phyloP scores from a whole-genome alignment of 352 stramenopile genomes.

The Pythium aphanidermatum region DNA sequence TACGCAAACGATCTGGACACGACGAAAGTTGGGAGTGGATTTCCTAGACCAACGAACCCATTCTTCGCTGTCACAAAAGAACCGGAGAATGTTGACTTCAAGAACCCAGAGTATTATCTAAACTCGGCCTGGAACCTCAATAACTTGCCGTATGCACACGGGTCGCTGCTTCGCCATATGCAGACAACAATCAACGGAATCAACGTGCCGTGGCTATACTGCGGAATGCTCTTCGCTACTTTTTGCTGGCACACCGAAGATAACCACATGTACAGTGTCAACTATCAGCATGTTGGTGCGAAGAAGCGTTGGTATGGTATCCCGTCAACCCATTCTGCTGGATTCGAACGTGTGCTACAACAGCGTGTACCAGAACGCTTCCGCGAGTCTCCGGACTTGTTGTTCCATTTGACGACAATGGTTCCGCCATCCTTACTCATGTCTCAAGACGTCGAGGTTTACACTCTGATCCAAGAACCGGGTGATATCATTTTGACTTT shows the following conservation, averaged over 20 bases:
- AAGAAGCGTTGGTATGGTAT: constrained; percentile 97
- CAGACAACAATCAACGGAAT: constrained; percentile 95
- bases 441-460: constrained; percentile 45
- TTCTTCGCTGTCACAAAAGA: constrained; percentile 18
- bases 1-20: constrained; percentile 91
- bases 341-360: constrained; percentile 49
- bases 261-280: constrained; percentile 99
- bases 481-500: constrained; percentile 98
- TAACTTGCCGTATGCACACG: constrained; percentile 92
- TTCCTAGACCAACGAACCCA: constrained; percentile 34
- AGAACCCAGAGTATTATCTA: constrained; percentile 62
- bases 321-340: constrained; percentile 38
- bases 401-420: constrained; percentile 76
- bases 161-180: constrained; percentile 92
- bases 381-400: constrained; percentile 47
- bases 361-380: constrained; percentile 57
- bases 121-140: constrained; percentile 96
- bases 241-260: constrained; percentile 99
- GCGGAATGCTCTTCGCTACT: constrained; percentile 96
- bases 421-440: constrained; percentile 46
- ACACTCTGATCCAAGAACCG: constrained; percentile 70
- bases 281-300: constrained; percentile 96
- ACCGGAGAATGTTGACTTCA: constrained; percentile 39
- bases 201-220: constrained; percentile 98
- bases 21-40: constrained; percentile 71